A percentile compares a stretch with the other conserved stretches of the same genome.
Evolutionary conservation across 2,329 filamentous ascomycete species (phyloP).

Genomic region (Penicillium sp.): DNA sequence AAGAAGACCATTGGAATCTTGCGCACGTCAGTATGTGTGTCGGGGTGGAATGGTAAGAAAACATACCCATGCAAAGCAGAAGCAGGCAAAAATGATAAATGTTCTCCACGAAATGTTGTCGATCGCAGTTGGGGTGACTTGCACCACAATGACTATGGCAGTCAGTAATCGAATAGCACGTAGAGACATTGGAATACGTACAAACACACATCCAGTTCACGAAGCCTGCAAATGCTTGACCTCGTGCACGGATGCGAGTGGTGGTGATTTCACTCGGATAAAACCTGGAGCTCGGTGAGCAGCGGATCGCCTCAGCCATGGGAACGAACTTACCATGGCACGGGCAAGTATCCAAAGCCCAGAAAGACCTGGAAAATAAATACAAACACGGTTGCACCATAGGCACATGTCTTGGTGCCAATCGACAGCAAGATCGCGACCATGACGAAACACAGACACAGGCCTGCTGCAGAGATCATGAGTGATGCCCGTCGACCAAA

Average conservation of each 20-base stretch:
- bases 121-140: conserved; percentile 19
- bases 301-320: too few relatives aligned
- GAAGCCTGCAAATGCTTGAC: conserved; percentile 41
- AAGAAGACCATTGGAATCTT: conserved; percentile 58
- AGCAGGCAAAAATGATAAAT: conserved; percentile 32
- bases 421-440: conserved; percentile 41
- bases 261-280: conserved; percentile 45
- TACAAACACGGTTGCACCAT: conserved; percentile 45
- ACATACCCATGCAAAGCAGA: conserved; percentile 24
- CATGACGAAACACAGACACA: conserved; percentile 47
- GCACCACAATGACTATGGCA: conserved; percentile 7
- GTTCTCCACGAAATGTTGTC: conserved; percentile 33
- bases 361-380: conserved; percentile 49
- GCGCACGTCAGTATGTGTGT: conserved; percentile 12
- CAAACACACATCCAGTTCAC: conserved; percentile 40
- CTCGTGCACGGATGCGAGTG: conserved; percentile 41
- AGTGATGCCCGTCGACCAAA: conserved; percentile 44
- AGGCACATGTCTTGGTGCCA: conserved; percentile 32
- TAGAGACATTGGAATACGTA: conserved; percentile 22
- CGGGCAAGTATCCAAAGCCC: conserved; percentile 45
- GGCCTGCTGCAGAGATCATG: conserved; percentile 41
- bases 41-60: neutral
- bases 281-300: conserved; percentile 23
- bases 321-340: conserved; percentile 35
- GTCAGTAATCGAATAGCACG: conserved; percentile 13